Evolutionary conservation across 2,329 filamentous ascomycete species (phyloP).

Genomic region (Ceratocystis cubensis): DNA sequence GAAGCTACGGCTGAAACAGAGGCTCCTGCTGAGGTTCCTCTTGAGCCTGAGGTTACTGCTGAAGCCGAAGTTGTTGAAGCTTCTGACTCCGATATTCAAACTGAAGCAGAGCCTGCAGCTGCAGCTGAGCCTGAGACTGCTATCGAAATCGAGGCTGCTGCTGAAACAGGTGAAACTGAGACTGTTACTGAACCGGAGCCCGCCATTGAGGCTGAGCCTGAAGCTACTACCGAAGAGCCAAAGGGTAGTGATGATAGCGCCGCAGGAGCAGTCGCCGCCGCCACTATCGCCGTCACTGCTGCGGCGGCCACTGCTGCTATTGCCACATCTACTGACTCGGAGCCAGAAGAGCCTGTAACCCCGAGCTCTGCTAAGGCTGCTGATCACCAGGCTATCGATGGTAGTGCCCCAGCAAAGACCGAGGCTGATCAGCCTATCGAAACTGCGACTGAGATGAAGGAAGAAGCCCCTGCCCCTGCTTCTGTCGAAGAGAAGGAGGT

Average conservation of each 20-base stretch:
- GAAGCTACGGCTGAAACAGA: constrained; percentile 16
- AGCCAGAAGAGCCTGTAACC: constrained; percentile 1
- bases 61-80: too few relatives aligned
- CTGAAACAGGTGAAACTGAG: background rate
- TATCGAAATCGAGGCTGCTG: constrained; percentile 3
- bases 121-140: constrained; percentile 4
- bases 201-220: background rate
- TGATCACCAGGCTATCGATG: background rate
- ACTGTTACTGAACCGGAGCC: background rate
- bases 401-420: background rate
- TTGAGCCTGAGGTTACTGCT: too few relatives aligned
- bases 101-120: background rate
- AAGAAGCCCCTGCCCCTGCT: background rate
- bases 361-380: background rate
- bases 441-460: background rate
- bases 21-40: constrained; percentile 7
- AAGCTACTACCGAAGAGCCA: background rate
- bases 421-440: background rate
- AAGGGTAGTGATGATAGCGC: background rate
- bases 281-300: background rate
- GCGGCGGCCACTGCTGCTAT: background rate
- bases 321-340: constrained; percentile 6
- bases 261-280: background rate
- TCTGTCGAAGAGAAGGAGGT: background rate
- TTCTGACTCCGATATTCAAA: background rate